Evolutionary conservation across 768 basidiomycete species (phyloP).

Genomic region (Lanmaoa pseudosensibilis): DNA sequence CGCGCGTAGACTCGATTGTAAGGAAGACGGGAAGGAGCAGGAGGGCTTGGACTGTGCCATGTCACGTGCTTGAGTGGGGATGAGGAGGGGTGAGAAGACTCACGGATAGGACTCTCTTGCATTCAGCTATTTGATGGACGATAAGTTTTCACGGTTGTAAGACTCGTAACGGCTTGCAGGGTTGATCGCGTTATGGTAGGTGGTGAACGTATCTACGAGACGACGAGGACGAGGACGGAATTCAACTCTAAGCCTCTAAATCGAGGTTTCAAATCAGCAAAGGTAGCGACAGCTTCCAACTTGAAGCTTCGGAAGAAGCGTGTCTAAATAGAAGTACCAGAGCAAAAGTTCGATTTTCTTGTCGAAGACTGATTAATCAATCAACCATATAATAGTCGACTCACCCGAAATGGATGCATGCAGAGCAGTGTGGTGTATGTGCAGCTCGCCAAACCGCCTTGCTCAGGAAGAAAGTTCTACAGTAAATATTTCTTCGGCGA

Average conservation of each 20-base stretch:
- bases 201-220: background rate
- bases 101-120: background rate
- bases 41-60: constrained; percentile 3
- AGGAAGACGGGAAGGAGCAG: constrained; percentile 16
- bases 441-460: constrained; percentile 1
- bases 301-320: constrained; percentile 1
- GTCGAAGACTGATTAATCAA: background rate
- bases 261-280: background rate
- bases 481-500: constrained; percentile 14
- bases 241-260: background rate
- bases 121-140: background rate
- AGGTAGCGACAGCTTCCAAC: background rate
- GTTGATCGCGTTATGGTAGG: background rate
- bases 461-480: constrained; percentile 15
- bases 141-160: background rate
- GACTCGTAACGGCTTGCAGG: no score
- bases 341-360: background rate
- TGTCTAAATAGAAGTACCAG: constrained; percentile 5
- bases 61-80: background rate
- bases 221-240: background rate
- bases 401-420: background rate
- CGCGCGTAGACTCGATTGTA: constrained; percentile 4
- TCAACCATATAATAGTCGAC: background rate
- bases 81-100: background rate
- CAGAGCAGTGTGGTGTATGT: background rate